Base-by-base conservation (phyloP, 352 stramenopile species). In the Phytophthora citricola region DNA sequence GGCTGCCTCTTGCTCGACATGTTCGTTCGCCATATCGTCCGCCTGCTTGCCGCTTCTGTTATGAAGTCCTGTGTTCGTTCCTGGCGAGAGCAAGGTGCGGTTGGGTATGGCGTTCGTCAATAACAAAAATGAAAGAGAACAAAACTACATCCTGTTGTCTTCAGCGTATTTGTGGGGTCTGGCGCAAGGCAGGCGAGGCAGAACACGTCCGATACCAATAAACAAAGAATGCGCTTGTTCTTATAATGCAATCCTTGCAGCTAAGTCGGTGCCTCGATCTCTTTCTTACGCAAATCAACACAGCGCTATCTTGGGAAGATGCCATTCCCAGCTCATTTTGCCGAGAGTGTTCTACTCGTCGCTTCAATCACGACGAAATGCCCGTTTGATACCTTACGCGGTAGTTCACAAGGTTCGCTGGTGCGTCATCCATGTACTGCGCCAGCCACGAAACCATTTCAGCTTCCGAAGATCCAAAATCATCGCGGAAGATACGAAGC, bases 361-460 rank as follows among this genome's bases (percentile, higher is more conserved):
- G 31, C 51, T 73, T 24, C 48, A 58, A 63, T 86, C 70, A 88
- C 65, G 81, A 76, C 27, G 82, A 93, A 57, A 93, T 90, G 22
- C 88, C 86, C 20, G 73, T 67, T 31, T 81, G 60, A 64, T 93
- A 95, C 45, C 71, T 76, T 38, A 95, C 87, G 54, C 85, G 85
- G 62, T 89, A 95, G 70, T 88, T 88, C 44, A 93, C 75, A 24
- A 94, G 63, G 39, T 94, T 83, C 7, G 71, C 62, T 20, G 88
- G 88, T 22, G 78, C 78, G 54, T 89, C 70, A 45, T 89, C 78
- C 69, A 96, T 90, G 75, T 96, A 96, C 71, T 93, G 88, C 38
- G 76, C 85, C 50, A 96, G 54, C 88, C 88, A 96, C 69, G 78
- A 87, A 9, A 96, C 74, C 83, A 96, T 93, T 60, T 96, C 88